Percentiles rank a stretch among this genome's conserved stretches.
phyloP scores from a whole-genome alignment of 306 rosid species.

The Quercus suber region DNA sequence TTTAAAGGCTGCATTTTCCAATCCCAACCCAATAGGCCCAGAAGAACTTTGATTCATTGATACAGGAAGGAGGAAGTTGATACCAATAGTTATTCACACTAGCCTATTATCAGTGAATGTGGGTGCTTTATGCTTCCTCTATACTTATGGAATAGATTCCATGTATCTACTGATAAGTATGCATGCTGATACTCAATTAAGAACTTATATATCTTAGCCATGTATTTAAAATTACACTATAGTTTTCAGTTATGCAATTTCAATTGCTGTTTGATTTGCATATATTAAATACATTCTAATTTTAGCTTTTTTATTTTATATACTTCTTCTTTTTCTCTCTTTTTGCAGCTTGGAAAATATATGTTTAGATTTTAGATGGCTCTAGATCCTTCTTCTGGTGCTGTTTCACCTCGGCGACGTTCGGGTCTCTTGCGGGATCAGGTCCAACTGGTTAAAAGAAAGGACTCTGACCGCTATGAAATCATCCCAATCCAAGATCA shows the following conservation, averaged over 20 bases:
- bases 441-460: conserved; percentile 74
- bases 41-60: neutral
- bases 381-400: conserved; percentile 52
- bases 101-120: neutral
- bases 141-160: neutral
- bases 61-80: neutral
- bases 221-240: neutral
- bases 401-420: conserved; percentile 70
- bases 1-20: neutral
- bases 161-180: neutral
- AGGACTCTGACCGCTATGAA: conserved; percentile 76
- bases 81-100: neutral
- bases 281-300: neutral
- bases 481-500: conserved; percentile 73
- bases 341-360: conserved; percentile 25
- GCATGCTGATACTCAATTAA: neutral
- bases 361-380: conserved; percentile 49
- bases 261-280: neutral
- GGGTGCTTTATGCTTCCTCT: neutral
- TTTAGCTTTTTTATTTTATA: neutral
- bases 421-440: conserved; percentile 81
- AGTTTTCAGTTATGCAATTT: neutral
- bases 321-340: neutral
- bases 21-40: neutral
- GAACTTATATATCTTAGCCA: neutral